Conservation (phyloP, 768 basidiomycete species). For the Leccinum rimulosum region DNA sequence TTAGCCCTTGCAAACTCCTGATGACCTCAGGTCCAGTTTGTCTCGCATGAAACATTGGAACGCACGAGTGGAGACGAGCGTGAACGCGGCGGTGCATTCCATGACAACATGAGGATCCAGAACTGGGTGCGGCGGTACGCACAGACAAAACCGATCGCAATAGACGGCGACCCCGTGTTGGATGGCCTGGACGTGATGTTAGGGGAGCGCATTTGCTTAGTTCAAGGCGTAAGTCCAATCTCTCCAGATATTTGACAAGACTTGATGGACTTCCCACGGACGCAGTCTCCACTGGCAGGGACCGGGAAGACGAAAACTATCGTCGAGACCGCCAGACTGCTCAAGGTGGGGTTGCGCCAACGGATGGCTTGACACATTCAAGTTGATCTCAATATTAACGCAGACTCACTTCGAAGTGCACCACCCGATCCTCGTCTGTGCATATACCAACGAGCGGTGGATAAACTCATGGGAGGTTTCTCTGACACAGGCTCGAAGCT, state of each 20-base stretch:
- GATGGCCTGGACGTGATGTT: constrained; percentile 76
- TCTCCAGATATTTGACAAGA: background rate
- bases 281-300: constrained; percentile 66
- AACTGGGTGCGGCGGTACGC: constrained; percentile 80
- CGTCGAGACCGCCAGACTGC: constrained; percentile 74
- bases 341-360: constrained; percentile 52
- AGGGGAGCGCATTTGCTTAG: constrained; percentile 69
- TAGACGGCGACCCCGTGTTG: constrained; percentile 79
- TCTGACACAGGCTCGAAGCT: constrained; percentile 60
- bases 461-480: constrained; percentile 82
- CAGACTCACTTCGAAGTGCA: constrained; percentile 79
- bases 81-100: constrained; percentile 50
- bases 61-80: constrained; percentile 30
- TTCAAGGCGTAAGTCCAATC: constrained; percentile 70
- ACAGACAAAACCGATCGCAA: constrained; percentile 50
- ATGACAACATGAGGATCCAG: constrained; percentile 69
- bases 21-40: constrained; percentile 35
- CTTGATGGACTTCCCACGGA: constrained; percentile 4
- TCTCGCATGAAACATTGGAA: constrained; percentile 37
- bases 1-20: constrained; percentile 37
- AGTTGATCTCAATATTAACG: background rate
- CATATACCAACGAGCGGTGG: constrained; percentile 91
- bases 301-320: constrained; percentile 94
- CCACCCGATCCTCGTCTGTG: constrained; percentile 83
- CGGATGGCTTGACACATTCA: background rate